Conservation (phyloP, 768 basidiomycete genomes). For the Mycena belliarum region DNA sequence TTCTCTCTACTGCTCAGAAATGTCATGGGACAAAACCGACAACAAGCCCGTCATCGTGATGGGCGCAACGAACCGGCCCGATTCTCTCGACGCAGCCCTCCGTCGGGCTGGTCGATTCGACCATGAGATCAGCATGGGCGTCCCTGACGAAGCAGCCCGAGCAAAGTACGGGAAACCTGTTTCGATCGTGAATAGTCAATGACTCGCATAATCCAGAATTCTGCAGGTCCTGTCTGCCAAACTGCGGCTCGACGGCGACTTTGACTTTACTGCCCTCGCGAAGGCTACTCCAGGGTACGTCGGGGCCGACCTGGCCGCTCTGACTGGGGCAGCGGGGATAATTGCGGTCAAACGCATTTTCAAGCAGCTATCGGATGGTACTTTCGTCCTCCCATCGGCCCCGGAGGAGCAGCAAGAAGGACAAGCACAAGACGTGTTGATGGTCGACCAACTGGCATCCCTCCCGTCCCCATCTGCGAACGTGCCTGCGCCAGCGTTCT, state of each 20-base stretch:
- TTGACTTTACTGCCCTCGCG: constrained; percentile 82
- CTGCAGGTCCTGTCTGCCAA: constrained; percentile 82
- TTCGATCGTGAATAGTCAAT: not conserved
- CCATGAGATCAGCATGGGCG: constrained; percentile 96
- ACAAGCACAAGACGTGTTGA: constrained; percentile 35
- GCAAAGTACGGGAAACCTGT: constrained; percentile 64
- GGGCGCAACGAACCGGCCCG: constrained; percentile 94
- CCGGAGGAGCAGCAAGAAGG: constrained; percentile 7
- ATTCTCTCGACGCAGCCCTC: constrained; percentile 91
- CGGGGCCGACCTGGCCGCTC: constrained; percentile 88
- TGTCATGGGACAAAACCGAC: constrained; percentile 94
- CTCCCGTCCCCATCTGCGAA: constrained; percentile 14
- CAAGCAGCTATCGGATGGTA: constrained; percentile 69
- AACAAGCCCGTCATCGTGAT: constrained; percentile 93
- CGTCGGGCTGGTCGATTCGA: constrained; percentile 94
- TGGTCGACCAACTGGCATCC: constrained; percentile 42
- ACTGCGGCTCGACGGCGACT: constrained; percentile 82
- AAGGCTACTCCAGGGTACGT: constrained; percentile 97
- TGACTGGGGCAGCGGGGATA: constrained; percentile 92
- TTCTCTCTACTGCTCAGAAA: constrained; percentile 50
- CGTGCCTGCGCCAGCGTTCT: constrained; percentile 21
- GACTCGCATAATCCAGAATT: constrained; percentile 55
- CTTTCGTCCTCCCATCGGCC: constrained; percentile 49
- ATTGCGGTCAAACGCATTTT: constrained; percentile 97
- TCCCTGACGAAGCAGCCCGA: constrained; percentile 89